Conservation (phyloP, 2,329 filamentous ascomycete species). For the Monosporascus sp. region DNA sequence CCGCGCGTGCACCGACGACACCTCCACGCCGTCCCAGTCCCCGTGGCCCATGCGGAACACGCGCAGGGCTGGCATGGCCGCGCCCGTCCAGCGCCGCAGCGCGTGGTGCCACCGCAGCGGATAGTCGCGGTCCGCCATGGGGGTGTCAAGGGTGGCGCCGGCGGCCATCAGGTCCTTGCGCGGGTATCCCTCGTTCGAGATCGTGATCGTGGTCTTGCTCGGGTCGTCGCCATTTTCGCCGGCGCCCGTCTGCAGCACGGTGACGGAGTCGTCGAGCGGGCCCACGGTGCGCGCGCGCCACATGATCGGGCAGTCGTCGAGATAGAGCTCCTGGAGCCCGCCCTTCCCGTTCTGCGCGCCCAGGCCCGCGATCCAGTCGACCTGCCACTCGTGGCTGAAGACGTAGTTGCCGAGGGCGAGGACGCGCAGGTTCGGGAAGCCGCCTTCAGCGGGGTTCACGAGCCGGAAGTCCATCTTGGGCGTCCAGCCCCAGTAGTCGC, state of each 20-base stretch:
- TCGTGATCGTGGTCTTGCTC: background rate
- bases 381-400: slow-evolving; percentile 40
- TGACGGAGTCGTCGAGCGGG: background rate
- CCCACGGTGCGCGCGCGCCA: slow-evolving; percentile 4
- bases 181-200: slow-evolving; percentile 5
- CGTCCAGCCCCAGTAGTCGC: slow-evolving; percentile 35
- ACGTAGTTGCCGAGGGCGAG: slow-evolving; percentile 36
- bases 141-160: too few species aligned
- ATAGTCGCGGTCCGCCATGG: too few species aligned
- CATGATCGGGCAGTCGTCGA: slow-evolving; percentile 39
- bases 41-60: too few species aligned
- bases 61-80: too few species aligned
- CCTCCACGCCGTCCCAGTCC: too few species aligned
- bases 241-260: background rate
- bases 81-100: too few species aligned
- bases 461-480: slow-evolving; percentile 31
- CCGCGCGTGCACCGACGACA: too few species aligned
- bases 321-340: slow-evolving; percentile 35
- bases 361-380: slow-evolving; percentile 40
- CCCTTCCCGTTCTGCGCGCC: slow-evolving; percentile 14
- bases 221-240: background rate
- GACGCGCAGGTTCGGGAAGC: slow-evolving; percentile 34
- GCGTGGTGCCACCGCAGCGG: too few species aligned
- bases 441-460: slow-evolving; percentile 3
- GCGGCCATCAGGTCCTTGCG: background rate